Base-by-base conservation (phyloP, 352 stramenopile genomes). In the Globisporangium lucens region DNA sequence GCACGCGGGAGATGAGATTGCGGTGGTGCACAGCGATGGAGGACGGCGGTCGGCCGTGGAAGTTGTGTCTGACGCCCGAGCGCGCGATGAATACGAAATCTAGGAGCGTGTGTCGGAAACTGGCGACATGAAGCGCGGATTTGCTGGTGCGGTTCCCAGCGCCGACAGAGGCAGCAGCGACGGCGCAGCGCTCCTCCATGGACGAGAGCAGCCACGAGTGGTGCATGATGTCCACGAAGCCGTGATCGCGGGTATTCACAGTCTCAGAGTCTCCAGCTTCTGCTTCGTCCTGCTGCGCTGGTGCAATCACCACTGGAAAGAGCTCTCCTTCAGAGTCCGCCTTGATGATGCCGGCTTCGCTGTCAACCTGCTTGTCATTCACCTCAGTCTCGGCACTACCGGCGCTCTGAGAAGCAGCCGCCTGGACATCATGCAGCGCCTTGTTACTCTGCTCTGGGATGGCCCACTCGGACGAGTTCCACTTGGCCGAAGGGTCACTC, bases 171-270 rank as follows among this genome's bases (percentile, higher is more conserved):
- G 75, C 76, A 2, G 78, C 70, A 1, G 74, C 72, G 20, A 75
- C 68, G 15, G 74, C 71, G 41, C 81, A 89, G 17, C 82, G 82
- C 63, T 91, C 72, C 41, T 89, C 77, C 41, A 93, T 83, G 5
- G 81, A 90, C n/a, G 79, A 71, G 46, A 93, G 67, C 17, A 93
- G 71, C 85, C 85, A 93, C 67, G 83, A 84, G 38, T 78, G 64
- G 55, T 90, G 69, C 85, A 93, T 91, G 30, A 90, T 75, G 66
- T 93, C 76, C n/a, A 93, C 83, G 60, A 91, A 90, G 3, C 75
- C 73, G 63, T 78, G 74, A 2, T 75, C 64, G 2, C 73, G 70
- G 22, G 43, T 17, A 9, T 15, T 33, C 12, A 64, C 59, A 6
- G 13, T 58, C 3, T 60, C 52, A 0, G 70, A 49, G 0, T 56